phyloP scores from a whole-genome alignment of 495 filamentous ascomycete genomes.

The Trichocladium uniseriatum region DNA sequence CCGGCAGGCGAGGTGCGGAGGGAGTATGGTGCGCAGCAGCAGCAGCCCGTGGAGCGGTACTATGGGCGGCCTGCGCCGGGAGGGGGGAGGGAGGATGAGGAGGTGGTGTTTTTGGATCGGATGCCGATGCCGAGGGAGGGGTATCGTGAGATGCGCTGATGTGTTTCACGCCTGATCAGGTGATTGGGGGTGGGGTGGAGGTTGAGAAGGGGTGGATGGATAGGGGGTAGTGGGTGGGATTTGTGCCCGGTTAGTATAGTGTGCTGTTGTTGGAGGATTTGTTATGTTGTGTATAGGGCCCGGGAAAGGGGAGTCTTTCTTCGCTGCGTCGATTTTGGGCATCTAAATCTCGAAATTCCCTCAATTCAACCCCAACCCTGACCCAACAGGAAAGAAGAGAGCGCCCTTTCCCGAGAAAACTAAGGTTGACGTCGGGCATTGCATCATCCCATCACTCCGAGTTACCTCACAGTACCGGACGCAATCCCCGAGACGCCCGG shows the following conservation, averaged over 20 bases:
- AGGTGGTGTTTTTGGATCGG: constrained; percentile 40
- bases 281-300: too few species aligned
- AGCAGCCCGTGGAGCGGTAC: constrained; percentile 20
- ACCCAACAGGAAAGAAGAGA: too few species aligned
- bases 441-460: too few species aligned
- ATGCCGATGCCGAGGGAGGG: constrained; percentile 25
- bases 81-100: constrained; percentile 26
- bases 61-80: constrained; percentile 17
- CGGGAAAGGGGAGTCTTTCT: too few species aligned
- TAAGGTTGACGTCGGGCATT: too few species aligned
- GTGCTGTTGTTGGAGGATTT: too few species aligned
- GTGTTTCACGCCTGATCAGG: not conserved
- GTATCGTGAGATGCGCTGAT: constrained; percentile 18
- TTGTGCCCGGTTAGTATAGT: not conserved
- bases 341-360: too few species aligned
- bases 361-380: too few species aligned
- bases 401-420: too few species aligned
- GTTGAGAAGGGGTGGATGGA: not conserved
- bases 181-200: not conserved
- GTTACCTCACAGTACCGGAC: too few species aligned
- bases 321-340: too few species aligned
- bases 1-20: constrained; percentile 23
- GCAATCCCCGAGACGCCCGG: too few species aligned
- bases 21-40: constrained; percentile 23
- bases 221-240: not conserved